phyloP scores from a whole-genome alignment of 352 stramenopile genomes.

The Phytopythium aichiense region DNA sequence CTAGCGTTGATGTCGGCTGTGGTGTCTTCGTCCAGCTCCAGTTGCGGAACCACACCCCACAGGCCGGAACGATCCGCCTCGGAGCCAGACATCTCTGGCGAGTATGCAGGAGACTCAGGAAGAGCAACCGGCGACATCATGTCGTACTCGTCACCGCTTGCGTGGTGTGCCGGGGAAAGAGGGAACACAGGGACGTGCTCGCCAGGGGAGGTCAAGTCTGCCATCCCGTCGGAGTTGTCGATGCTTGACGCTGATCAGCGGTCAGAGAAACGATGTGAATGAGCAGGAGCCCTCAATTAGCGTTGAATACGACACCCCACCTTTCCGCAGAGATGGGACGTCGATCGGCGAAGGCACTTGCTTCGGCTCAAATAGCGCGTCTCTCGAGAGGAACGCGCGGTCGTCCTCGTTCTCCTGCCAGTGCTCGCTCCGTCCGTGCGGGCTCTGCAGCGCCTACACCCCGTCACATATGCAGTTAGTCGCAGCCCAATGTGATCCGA shows the following conservation, averaged over 20 bases:
- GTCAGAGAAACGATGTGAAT: neutral
- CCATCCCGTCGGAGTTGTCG: constrained; percentile 6
- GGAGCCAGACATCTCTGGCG: neutral
- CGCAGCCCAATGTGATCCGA: neutral
- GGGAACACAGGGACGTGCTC: constrained; percentile 34
- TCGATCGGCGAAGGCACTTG: constrained; percentile 8
- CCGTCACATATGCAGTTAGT: neutral
- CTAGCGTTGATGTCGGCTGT: neutral
- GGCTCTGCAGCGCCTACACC: constrained; percentile 61
- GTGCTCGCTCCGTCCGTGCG: constrained; percentile 50
- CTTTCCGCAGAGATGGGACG: neutral
- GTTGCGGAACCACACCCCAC: neutral
- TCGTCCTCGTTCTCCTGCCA: constrained; percentile 36
- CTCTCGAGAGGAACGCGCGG: neutral
- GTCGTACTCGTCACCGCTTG: constrained; percentile 48
- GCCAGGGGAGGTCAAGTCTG: constrained; percentile 42
- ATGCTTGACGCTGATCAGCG: constrained; percentile 7
- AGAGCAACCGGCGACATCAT: constrained; percentile 61
- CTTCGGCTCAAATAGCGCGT: constrained; percentile 14
- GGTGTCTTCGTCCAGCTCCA: neutral
- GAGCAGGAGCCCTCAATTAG: neutral
- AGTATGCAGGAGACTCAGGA: constrained; percentile 26
- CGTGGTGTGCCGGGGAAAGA: constrained; percentile 24
- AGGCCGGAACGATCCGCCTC: neutral
- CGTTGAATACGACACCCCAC: neutral